These are phyloP conservation scores for Pichia heedii DNA, from an alignment of 805 yeast species.

Conservation along the genomic window DNA sequence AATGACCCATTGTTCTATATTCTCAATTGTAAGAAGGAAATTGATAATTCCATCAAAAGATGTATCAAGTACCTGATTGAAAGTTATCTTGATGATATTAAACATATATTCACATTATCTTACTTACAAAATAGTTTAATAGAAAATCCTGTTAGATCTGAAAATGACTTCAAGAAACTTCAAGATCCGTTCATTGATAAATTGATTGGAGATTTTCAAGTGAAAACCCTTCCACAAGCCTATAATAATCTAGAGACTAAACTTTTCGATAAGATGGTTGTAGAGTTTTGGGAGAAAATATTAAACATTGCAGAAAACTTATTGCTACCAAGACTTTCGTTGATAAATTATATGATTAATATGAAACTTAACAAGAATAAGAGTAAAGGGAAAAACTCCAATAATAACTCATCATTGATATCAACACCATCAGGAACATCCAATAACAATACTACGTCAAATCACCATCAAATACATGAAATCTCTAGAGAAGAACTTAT, in stretches of 20 bases:
- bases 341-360: constrained; percentile 5
- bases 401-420: constrained; percentile 7
- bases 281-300: constrained; percentile 70
- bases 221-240: constrained; percentile 17
- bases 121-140: constrained; percentile 20
- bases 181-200: constrained; percentile 19
- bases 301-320: constrained; percentile 61
- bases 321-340: constrained; percentile 50
- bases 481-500: constrained; percentile 20
- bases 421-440: neutral
- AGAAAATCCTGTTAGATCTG: constrained; percentile 14
- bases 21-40: constrained; percentile 62
- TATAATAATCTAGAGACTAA: constrained; percentile 25
- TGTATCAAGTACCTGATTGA: constrained; percentile 63
- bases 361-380: constrained; percentile 1
- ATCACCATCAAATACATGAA: neutral
- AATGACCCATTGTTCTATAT: constrained; percentile 74
- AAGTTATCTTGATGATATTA: constrained; percentile 59
- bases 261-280: constrained; percentile 22
- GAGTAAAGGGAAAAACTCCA: neutral
- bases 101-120: constrained; percentile 31
- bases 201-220: constrained; percentile 18
- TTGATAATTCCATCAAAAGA: constrained; percentile 57
- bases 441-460: neutral
- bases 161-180: constrained; percentile 14